These are phyloP conservation scores for Candida mattraensis DNA, from an alignment of 805 yeast genomes.

Conservation along the genomic window DNA sequence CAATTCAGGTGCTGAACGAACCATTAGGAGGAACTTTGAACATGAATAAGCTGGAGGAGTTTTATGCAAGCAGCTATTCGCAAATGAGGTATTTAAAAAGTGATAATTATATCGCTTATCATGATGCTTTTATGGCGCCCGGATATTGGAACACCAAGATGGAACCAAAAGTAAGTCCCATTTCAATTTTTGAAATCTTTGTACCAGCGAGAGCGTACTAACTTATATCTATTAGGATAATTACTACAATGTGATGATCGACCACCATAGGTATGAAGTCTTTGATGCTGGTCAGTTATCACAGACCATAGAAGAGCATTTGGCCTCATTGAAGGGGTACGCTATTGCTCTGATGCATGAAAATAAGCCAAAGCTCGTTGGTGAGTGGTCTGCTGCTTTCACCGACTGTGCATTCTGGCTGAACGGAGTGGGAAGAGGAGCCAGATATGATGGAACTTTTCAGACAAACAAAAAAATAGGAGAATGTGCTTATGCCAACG, in stretches of 20 bases:
- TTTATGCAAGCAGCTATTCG: constrained; percentile 42
- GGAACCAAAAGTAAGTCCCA: constrained; percentile 14
- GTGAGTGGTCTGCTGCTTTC: constrained; percentile 72
- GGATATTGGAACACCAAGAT: constrained; percentile 56
- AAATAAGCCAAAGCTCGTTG: constrained; percentile 53
- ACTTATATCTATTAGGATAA: constrained; percentile 20
- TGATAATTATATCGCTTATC: constrained; percentile 51
- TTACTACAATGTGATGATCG: constrained; percentile 70
- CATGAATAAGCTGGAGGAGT: constrained; percentile 41
- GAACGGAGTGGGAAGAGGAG: constrained; percentile 67
- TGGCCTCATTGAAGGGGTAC: constrained; percentile 51
- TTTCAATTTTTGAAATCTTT: constrained; percentile 10
- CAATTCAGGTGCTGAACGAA: constrained; percentile 71
- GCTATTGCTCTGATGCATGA: constrained; percentile 43
- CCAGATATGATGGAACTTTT: constrained; percentile 57
- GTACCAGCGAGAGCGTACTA: too few relatives aligned
- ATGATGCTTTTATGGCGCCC: constrained; percentile 61
- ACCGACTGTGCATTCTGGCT: constrained; percentile 73
- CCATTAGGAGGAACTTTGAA: constrained; percentile 59
- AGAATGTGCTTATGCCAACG: constrained; percentile 41
- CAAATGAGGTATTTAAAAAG: constrained; percentile 39
- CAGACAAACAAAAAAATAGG: constrained; percentile 42
- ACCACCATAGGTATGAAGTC: constrained; percentile 93
- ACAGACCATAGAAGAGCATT: constrained; percentile 58
- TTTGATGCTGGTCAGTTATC: constrained; percentile 63